phyloP scores from a whole-genome alignment of 345 rosid species.

The Citrus trifoliata region DNA sequence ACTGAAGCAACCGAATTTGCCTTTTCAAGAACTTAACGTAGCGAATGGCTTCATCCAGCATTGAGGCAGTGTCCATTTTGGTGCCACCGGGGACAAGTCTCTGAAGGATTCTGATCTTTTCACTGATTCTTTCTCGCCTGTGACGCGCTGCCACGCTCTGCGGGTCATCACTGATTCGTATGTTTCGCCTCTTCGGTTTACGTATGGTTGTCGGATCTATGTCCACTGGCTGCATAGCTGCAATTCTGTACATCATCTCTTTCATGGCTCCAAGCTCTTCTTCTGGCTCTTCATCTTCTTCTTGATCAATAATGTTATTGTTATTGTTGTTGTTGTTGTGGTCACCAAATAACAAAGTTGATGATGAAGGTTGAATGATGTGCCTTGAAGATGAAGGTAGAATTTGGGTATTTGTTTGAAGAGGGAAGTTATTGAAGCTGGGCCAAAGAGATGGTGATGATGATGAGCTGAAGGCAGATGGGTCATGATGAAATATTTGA shows the following conservation, averaged over 20 bases:
- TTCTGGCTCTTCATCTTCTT: constrained; percentile 53
- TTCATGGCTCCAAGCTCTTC: constrained; percentile 91
- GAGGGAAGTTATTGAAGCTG: constrained; percentile 14
- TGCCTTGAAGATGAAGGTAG: constrained; percentile 22
- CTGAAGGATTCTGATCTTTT: constrained; percentile 84
- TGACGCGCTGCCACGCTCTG: constrained; percentile 97
- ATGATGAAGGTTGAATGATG: constrained; percentile 5
- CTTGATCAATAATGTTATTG: neutral
- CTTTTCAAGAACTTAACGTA: constrained; percentile 93
- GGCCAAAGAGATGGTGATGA: constrained; percentile 13
- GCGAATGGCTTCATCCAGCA: constrained; percentile 90
- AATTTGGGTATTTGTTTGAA: constrained; percentile 29
- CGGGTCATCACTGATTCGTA: constrained; percentile 88
- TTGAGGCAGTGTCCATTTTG: constrained; percentile 95
- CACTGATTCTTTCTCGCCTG: constrained; percentile 88
- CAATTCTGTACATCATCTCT: constrained; percentile 96
- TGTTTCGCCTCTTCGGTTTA: constrained; percentile 83
- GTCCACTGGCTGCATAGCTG: constrained; percentile 94
- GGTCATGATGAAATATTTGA: constrained; percentile 23
- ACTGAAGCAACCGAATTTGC: constrained; percentile 72
- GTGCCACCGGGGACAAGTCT: constrained; percentile 95
- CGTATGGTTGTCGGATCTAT: constrained; percentile 77
- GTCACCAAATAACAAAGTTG: constrained; percentile 12
- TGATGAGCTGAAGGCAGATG: constrained; percentile 27
- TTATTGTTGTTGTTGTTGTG: constrained; percentile 8